Base-by-base conservation (phyloP, 306 rosid genomes). In the Trifolium dubium region DNA sequence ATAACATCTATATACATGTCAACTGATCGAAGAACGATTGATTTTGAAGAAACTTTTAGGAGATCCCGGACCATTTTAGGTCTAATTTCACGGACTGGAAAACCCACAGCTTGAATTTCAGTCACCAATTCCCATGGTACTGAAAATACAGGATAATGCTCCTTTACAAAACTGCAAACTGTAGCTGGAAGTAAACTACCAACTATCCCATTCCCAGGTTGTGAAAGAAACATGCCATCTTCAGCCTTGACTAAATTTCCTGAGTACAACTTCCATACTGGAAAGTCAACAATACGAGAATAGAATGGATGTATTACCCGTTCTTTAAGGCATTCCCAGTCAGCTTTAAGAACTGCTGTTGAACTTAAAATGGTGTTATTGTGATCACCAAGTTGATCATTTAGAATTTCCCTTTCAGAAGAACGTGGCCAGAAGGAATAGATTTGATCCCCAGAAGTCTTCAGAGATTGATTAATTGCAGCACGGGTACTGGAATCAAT, bases 211-310 rank as follows among this genome's bases (percentile, higher is more conserved):
- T 79, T 83, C 58, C 98, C 94, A n/a, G 98, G 98, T 79, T 91
- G 97, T 67, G 98, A 90, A 80, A 93, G 98, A 85, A 93, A 93
- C 98, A 93, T 93, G 63, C 98, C 98, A 75, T 93, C 98, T 81
- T 89, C 97, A 65, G 97, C 98, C 90, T 88, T 93, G 79, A 92
- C 97, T 72, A 88, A 83, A 83, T 93, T 91, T 83, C 98, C 98
- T 0, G 98, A 91, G 92, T 88, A 93, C 65, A 93, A 89, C 86
- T 93, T 92, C 98, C 98, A 93, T 66, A 93, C 90, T 35, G 98
- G 97, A 86, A 91, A 92, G 60, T 89, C 93, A 82, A 86, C 84
- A 76, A 82, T 87, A 69, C 93, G 94, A 74, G 92, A 82, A 88
- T 93, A 93, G 69, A 93, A 89, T 67, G 98, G 96, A 82, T 79